These are phyloP conservation scores for Ophiostoma perfectum DNA, from an alignment of 2,329 filamentous ascomycete genomes.

Conservation along the genomic window DNA sequence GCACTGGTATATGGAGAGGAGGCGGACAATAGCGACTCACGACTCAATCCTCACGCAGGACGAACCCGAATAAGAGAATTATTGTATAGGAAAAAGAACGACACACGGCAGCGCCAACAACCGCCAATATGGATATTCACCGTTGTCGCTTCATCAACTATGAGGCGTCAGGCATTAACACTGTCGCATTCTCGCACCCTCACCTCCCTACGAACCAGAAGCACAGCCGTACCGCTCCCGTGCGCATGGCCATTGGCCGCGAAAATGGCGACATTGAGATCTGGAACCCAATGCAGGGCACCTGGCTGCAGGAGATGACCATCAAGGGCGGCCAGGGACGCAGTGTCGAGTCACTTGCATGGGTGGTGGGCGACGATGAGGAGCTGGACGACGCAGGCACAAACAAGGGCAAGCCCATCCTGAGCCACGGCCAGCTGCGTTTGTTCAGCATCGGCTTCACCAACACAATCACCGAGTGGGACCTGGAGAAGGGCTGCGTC, in stretches of 20 bases:
- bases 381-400: conserved; percentile 54
- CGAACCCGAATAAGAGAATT: neutral
- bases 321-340: conserved; percentile 78
- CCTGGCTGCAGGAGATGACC: conserved; percentile 85
- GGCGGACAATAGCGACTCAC: neutral
- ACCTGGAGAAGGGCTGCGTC: conserved; percentile 71
- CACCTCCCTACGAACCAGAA: conserved; percentile 42
- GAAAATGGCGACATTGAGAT: conserved; percentile 96
- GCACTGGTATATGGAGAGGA: neutral
- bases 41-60: neutral
- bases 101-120: conserved; percentile 4
- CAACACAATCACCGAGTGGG: conserved; percentile 89
- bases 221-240: conserved; percentile 50
- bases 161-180: conserved; percentile 86
- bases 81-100: neutral
- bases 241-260: conserved; percentile 81
- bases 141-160: conserved; percentile 94
- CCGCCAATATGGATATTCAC: conserved; percentile 76
- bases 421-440: conserved; percentile 65
- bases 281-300: conserved; percentile 80
- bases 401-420: conserved; percentile 44
- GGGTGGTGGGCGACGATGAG: conserved; percentile 81
- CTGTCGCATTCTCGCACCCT: conserved; percentile 85
- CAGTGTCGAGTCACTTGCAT: conserved; percentile 84
- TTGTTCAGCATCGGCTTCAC: conserved; percentile 97